Evolutionary conservation across 176 grass and related monocot species (phyloP).

Genomic region (Carex scoparia): DNA sequence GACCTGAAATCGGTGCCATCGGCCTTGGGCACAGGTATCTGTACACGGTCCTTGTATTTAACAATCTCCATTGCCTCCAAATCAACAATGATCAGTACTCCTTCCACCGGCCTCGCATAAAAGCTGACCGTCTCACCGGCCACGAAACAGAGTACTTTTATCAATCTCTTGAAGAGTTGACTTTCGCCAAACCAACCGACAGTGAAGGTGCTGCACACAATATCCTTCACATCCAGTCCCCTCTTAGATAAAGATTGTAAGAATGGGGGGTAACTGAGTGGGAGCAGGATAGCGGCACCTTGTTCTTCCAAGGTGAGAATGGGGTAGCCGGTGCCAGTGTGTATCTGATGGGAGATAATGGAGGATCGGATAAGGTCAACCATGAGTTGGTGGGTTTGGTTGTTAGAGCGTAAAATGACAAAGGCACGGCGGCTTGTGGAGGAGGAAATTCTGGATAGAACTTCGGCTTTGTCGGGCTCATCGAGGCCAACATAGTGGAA

Average conservation of each 20-base stretch:
- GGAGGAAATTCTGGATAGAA: slow-evolving; percentile 12
- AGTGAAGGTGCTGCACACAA: slow-evolving; percentile 40
- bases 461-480: slow-evolving; percentile 58
- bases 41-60: slow-evolving; percentile 38
- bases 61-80: slow-evolving; percentile 68
- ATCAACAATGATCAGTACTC: slow-evolving; percentile 55
- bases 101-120: slow-evolving; percentile 55
- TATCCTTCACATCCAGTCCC: slow-evolving; percentile 37
- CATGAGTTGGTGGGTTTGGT: slow-evolving; percentile 45
- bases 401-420: slow-evolving; percentile 42
- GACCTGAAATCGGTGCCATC: slow-evolving; percentile 55
- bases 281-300: slow-evolving; percentile 27
- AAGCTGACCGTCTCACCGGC: slow-evolving; percentile 46
- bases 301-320: slow-evolving; percentile 47
- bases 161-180: slow-evolving; percentile 19
- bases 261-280: slow-evolving; percentile 43
- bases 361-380: slow-evolving; percentile 22
- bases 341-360: slow-evolving; percentile 32
- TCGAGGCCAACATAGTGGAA: slow-evolving; percentile 87
- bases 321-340: slow-evolving; percentile 43
- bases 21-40: slow-evolving; percentile 46
- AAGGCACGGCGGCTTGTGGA: slow-evolving; percentile 28
- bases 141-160: slow-evolving; percentile 47
- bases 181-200: slow-evolving; percentile 53
- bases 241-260: slow-evolving; percentile 33